Evolutionary conservation across 169 alveolate genomes (phyloP), one percentile per base, ranked within the genome.

Genomic region (Plasmodium vivax): DNA sequence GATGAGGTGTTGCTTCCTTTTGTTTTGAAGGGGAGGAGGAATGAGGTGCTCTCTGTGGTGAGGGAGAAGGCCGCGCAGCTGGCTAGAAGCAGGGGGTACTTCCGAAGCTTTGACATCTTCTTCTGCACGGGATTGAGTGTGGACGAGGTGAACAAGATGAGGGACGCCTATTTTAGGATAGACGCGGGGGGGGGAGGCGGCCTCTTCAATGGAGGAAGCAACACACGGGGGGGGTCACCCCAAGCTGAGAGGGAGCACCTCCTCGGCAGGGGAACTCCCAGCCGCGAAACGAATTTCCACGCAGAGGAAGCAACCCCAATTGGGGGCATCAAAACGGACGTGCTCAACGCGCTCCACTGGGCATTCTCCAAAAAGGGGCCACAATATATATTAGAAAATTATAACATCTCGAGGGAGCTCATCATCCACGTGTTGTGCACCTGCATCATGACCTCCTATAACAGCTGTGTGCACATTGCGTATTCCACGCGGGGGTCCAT

Each of bases 31-130:
- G 23, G 32, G 19, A 81, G 27, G 82, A 51, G 90, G 36, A 80
- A 90, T 81, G 90, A 90, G 68, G 73, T 90, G 10, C n/a, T 90
- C 6, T 80, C 74, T 62, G 41, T 90, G 32, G 81, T 90, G 12
- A 72, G 73, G 30, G 94, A 90, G 23, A 79, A 90, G 45, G 16
- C 45, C 7, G 38, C 47, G 2, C 45, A 43, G 23, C 68, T 68
- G n/a, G 43, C 81, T 47, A 72, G 62, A 23, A 90, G 82, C 43
- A 58, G 45, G 27, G 84, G 71, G 8, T 90, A 62, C 9, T 80
- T 90, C 27, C 82, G 38, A 56, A 90, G 92, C 41, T 90, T 90
- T 19, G 75, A 90, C 62, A 38, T 90, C 10, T 79, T 81, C 58
- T 90, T 62, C 51, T 79, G 43, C 38, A 62, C 90, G 27, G 94